These are phyloP conservation scores for Gomphus bonarii DNA, from an alignment of 1,284 basidiomycete genomes.

Conservation along the genomic window DNA sequence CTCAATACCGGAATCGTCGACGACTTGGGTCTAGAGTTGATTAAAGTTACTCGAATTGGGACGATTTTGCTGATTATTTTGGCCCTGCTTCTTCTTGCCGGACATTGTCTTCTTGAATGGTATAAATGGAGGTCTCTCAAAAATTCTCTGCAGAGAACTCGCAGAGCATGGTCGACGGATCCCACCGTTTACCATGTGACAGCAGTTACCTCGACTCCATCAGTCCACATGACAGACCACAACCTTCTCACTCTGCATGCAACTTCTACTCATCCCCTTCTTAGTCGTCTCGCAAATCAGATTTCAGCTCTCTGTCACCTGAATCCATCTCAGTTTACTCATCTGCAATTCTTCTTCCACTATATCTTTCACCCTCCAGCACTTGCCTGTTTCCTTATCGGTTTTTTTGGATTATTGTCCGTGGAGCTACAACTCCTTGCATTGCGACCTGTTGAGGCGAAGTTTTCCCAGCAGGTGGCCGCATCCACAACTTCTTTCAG, in stretches of 20 bases:
- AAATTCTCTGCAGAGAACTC: conserved; percentile 53
- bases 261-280: conserved; percentile 56
- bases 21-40: conserved; percentile 65
- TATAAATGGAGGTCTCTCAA: conserved; percentile 69
- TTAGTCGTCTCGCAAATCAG: conserved; percentile 51
- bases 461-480: conserved; percentile 50
- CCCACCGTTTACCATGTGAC: conserved; percentile 42
- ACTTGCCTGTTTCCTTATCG: conserved; percentile 82
- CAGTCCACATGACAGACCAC: conserved; percentile 54
- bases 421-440: conserved; percentile 80
- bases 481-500: conserved; percentile 58
- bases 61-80: conserved; percentile 57
- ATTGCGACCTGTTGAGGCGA: conserved; percentile 55
- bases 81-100: conserved; percentile 51
- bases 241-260: conserved; percentile 67
- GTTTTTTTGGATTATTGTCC: conserved; percentile 82
- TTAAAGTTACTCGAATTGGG: conserved; percentile 70
- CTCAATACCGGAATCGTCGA: conserved; percentile 81
- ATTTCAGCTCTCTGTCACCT: conserved; percentile 41
- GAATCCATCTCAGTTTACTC: conserved; percentile 47
- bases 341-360: conserved; percentile 73
- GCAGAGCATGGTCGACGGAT: conserved; percentile 59
- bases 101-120: conserved; percentile 65
- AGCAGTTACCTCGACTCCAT: conserved; percentile 29
- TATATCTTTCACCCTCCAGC: conserved; percentile 89